Evolutionary conservation across 306 rosid species (phyloP).

Genomic region (Medicago ruthenica): DNA sequence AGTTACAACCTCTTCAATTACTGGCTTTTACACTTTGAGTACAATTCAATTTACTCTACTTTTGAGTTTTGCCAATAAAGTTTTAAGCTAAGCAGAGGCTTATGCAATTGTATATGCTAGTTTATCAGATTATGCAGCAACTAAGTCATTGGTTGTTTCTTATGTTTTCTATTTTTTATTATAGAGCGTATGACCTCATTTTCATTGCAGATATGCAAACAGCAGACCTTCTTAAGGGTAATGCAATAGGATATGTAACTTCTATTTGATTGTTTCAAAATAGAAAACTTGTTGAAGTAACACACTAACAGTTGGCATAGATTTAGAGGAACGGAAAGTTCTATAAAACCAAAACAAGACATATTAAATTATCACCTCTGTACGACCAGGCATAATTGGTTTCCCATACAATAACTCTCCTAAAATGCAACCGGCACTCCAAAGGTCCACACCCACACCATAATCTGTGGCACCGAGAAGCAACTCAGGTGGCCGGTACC

Average conservation of each 20-base stretch:
- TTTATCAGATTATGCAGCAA: conserved; percentile 22
- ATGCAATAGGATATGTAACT: too few relatives aligned
- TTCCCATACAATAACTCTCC: conserved; percentile 92
- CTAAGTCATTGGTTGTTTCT: not conserved
- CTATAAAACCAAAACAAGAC: conserved; percentile 31
- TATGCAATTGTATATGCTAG: not conserved
- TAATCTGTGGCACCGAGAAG: conserved; percentile 95
- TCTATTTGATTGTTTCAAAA: not conserved
- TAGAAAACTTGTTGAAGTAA: conserved; percentile 20
- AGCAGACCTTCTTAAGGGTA: too few relatives aligned
- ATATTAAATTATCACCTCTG: conserved; percentile 67
- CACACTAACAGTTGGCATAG: conserved; percentile 1
- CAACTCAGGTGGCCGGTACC: conserved; percentile 97
- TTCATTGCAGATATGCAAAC: too few relatives aligned
- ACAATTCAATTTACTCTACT: conserved; percentile 11
- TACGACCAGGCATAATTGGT: conserved; percentile 98
- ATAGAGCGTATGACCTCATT: too few relatives aligned
- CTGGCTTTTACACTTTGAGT: conserved; percentile 1
- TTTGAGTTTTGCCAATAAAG: not conserved
- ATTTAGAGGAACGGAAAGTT: conserved; percentile 34
- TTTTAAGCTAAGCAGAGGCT: conserved; percentile 19
- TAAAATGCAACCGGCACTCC: conserved; percentile 98
- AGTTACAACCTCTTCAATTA: conserved; percentile 27
- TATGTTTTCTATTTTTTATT: too few relatives aligned
- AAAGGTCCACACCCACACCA: conserved; percentile 82